Evolutionary conservation across 2,329 filamentous ascomycete genomes (phyloP).

Genomic region (Claviceps arundinis): DNA sequence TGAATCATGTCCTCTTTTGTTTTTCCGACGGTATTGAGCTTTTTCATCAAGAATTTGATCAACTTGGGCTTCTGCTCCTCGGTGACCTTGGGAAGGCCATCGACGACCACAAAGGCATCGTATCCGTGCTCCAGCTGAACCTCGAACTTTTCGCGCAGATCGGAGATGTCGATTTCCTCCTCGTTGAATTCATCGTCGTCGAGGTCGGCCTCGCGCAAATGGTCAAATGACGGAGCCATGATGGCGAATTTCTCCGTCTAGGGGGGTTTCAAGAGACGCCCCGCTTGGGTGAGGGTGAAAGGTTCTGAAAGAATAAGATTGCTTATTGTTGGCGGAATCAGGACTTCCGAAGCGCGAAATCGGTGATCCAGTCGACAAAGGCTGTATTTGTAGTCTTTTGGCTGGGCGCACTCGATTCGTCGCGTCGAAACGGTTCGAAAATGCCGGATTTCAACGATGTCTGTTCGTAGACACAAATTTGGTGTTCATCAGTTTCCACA

Average conservation of each 20-base stretch:
- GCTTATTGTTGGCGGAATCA: not conserved
- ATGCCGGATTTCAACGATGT: not conserved
- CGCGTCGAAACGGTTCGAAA: not conserved
- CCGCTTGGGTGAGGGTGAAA: conserved; percentile 17
- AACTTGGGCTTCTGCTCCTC: conserved; percentile 90
- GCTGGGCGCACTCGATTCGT: not conserved
- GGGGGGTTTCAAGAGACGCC: conserved; percentile 23
- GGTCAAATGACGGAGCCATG: conserved; percentile 86
- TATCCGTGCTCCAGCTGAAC: conserved; percentile 92
- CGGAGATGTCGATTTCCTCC: conserved; percentile 88
- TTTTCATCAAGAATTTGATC: conserved; percentile 89
- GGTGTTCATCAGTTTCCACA: conserved; percentile 22
- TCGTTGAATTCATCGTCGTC: conserved; percentile 77
- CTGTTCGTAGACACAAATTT: conserved; percentile 22
- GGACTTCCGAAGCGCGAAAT: not conserved
- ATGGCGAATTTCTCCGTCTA: conserved; percentile 29
- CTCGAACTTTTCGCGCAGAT: conserved; percentile 88
- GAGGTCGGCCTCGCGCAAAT: conserved; percentile 81
- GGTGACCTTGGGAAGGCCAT: conserved; percentile 79
- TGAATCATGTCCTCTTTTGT: conserved; percentile 77
- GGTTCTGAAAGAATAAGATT: conserved; percentile 3
- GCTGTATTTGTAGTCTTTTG: not conserved
- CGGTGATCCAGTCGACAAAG: not conserved
- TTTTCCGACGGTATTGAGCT: conserved; percentile 74
- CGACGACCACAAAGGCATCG: conserved; percentile 91